phyloP scores from a whole-genome alignment of 306 rosid species.

The Cicer bijugum region DNA sequence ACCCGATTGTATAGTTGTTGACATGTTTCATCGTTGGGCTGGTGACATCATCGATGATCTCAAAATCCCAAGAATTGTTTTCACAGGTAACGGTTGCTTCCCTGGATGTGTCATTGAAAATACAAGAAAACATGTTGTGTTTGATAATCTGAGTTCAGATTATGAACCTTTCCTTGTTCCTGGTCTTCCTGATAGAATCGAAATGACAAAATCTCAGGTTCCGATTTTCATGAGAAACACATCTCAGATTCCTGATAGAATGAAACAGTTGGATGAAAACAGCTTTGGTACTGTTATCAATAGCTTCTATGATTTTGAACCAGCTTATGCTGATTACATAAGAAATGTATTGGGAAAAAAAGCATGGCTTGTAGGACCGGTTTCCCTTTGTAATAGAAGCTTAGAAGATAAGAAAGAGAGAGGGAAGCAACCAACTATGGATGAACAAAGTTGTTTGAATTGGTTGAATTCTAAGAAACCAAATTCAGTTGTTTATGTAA shows the following conservation, averaged over 20 bases:
- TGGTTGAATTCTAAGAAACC: constrained; percentile 63
- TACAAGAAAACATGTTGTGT: constrained; percentile 6
- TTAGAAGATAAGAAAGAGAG: constrained; percentile 51
- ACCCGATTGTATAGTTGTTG: constrained; percentile 61
- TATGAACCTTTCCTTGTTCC: constrained; percentile 55
- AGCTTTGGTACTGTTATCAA: constrained; percentile 59
- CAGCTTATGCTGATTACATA: constrained; percentile 52
- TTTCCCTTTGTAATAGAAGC: constrained; percentile 57
- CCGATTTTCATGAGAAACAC: constrained; percentile 45
- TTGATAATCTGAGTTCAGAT: constrained; percentile 53
- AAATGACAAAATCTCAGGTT: constrained; percentile 59
- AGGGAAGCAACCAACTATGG: constrained; percentile 53
- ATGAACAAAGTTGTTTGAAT: constrained; percentile 52
- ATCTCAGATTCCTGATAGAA: constrained; percentile 18
- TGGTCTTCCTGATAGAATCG: constrained; percentile 53
- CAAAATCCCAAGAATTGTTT: constrained; percentile 48
- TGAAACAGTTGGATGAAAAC: constrained; percentile 40
- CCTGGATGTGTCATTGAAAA: constrained; percentile 52
- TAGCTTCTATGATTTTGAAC: constrained; percentile 64
- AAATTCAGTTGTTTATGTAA: constrained; percentile 60
- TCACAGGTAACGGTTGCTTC: constrained; percentile 63
- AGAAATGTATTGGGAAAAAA: constrained; percentile 46
- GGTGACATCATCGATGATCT: constrained; percentile 45
- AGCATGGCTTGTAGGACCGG: constrained; percentile 68
- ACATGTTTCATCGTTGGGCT: constrained; percentile 64